Conservation (phyloP, 345 rosid genomes). For the Isatis tinctoria region DNA sequence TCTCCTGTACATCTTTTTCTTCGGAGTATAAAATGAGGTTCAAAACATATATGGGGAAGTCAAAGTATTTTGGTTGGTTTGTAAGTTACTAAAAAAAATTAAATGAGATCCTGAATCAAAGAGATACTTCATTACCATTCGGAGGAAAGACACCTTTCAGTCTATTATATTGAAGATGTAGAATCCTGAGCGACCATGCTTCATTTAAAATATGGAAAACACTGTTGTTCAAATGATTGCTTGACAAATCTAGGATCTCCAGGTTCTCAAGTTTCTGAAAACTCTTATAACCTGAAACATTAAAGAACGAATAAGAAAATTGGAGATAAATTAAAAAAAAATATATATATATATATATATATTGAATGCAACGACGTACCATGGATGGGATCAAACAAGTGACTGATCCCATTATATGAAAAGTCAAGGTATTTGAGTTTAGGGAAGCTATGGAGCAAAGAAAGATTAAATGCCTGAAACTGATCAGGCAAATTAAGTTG, state of each 20-base stretch:
- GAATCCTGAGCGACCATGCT: background rate
- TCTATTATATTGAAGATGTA: background rate
- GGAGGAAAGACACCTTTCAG: background rate
- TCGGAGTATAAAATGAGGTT: no score
- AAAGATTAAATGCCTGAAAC: no score
- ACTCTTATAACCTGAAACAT: background rate
- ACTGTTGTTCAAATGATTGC: background rate
- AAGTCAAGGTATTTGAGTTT: background rate
- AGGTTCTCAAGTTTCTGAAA: background rate
- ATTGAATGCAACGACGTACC: no score
- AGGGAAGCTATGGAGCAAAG: conserved; percentile 4
- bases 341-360: no score
- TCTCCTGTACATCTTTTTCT: no score
- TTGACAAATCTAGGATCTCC: background rate
- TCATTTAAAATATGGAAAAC: background rate
- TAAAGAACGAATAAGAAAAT: background rate
- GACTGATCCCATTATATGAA: background rate
- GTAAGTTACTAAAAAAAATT: no score
- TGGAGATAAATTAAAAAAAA: no score
- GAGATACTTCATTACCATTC: no score
- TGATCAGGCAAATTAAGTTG: no score
- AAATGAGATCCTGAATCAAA: no score
- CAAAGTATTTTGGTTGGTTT: no score
- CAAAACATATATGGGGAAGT: no score
- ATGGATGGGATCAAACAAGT: background rate